Evolutionary conservation across 331 rosid genomes (phyloP).

Genomic region (Pyracantha coccinea): DNA sequence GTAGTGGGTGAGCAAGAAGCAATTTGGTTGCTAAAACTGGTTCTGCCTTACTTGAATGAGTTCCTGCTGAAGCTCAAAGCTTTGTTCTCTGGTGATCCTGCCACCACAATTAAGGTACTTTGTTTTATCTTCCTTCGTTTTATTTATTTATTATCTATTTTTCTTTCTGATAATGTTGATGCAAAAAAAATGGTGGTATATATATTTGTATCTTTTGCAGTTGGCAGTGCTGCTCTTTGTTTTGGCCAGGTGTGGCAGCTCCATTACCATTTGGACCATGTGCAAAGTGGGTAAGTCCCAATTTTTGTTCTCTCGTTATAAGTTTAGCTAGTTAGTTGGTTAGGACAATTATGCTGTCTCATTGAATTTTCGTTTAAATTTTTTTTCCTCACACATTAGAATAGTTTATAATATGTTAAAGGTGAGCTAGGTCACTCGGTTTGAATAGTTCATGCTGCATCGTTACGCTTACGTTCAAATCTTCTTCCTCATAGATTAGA

Average conservation of each 20-base stretch:
- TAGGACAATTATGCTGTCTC: too few relatives aligned
- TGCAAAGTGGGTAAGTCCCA: slow-evolving; percentile 51
- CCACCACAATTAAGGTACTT: slow-evolving; percentile 79
- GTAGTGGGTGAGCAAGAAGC: slow-evolving; percentile 80
- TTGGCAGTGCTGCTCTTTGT: slow-evolving; percentile 81
- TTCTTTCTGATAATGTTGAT: not conserved
- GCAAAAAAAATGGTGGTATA: not conserved
- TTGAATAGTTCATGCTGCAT: too few relatives aligned
- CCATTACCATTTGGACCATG: slow-evolving; percentile 85
- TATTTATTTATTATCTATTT: not conserved
- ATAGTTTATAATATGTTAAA: too few relatives aligned
- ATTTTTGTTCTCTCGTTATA: not conserved
- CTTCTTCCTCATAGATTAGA: too few relatives aligned
- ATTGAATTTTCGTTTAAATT: too few relatives aligned
- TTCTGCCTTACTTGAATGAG: slow-evolving; percentile 85
- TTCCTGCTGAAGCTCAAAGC: slow-evolving; percentile 60
- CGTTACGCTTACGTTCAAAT: too few relatives aligned
- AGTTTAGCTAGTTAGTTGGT: not conserved
- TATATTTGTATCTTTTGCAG: slow-evolving; percentile 35
- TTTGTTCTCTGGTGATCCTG: slow-evolving; percentile 85
- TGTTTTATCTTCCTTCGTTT: too few relatives aligned
- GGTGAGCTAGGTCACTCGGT: too few relatives aligned
- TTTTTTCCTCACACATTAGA: too few relatives aligned
- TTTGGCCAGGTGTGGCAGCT: slow-evolving; percentile 88
- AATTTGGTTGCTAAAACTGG: slow-evolving; percentile 58